Percentiles rank a stretch among this genome's conserved stretches.
These are phyloP conservation scores for Neurospora sp. DNA, from an alignment of 495 filamentous ascomycete species.

Conservation along the genomic window DNA sequence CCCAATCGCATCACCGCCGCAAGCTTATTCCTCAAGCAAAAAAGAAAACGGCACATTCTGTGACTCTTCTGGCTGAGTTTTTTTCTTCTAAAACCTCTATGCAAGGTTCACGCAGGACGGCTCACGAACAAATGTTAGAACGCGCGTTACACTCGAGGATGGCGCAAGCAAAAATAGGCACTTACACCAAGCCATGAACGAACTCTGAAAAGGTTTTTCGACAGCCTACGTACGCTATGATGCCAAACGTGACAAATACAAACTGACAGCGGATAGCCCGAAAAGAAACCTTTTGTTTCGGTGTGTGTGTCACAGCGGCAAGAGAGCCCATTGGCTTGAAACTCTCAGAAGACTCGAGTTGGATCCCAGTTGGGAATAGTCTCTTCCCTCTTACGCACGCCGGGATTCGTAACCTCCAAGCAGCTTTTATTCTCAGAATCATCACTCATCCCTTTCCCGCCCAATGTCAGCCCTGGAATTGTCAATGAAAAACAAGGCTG, in stretches of 20 bases:
- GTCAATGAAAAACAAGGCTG: background rate
- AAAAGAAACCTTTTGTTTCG: background rate
- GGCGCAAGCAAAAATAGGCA: background rate
- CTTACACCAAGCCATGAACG: background rate
- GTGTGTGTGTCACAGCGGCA: background rate
- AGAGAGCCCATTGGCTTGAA: background rate
- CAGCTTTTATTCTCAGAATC: background rate
- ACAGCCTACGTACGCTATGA: background rate
- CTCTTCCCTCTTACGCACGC: background rate
- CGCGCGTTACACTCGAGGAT: background rate
- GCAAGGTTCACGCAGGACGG: background rate
- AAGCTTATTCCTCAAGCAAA: background rate
- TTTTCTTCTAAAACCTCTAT: background rate
- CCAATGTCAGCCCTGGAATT: background rate
- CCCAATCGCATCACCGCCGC: background rate
- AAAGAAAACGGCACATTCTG: background rate
- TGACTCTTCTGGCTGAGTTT: background rate
- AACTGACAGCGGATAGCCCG: background rate
- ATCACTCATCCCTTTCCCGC: background rate
- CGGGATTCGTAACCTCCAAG: background rate
- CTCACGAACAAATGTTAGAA: background rate
- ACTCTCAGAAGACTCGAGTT: background rate
- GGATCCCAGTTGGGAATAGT: background rate
- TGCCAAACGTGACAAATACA: background rate
- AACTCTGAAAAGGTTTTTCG: background rate